These are phyloP conservation scores for Anthracocystis walkeri DNA, from an alignment of 1,284 basidiomycete species.

Conservation along the genomic window DNA sequence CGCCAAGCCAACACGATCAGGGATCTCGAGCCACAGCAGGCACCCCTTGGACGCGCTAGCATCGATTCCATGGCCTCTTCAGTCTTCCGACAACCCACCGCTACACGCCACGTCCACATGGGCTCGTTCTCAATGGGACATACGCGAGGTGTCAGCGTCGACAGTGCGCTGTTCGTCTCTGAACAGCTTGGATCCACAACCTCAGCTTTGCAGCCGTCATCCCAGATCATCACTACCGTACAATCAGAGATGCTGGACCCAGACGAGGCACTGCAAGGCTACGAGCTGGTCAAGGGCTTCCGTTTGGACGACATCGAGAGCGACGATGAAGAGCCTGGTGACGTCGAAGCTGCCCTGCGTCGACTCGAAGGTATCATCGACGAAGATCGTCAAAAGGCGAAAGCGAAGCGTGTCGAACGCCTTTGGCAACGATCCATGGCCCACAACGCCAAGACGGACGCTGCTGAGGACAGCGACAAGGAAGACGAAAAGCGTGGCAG, in stretches of 20 bases:
- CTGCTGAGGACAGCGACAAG: neutral
- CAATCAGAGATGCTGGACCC: slow-evolving; percentile 63
- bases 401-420: slow-evolving; percentile 53
- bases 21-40: slow-evolving; percentile 42
- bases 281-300: slow-evolving; percentile 66
- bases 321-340: slow-evolving; percentile 63
- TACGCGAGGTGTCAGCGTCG: slow-evolving; percentile 35
- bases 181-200: slow-evolving; percentile 14
- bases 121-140: slow-evolving; percentile 34
- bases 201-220: slow-evolving; percentile 12
- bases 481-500: slow-evolving; percentile 9
- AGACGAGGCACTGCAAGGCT: slow-evolving; percentile 62
- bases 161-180: slow-evolving; percentile 22
- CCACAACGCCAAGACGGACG: slow-evolving; percentile 31
- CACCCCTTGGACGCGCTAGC: slow-evolving; percentile 36
- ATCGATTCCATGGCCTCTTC: slow-evolving; percentile 55
- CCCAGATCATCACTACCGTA: slow-evolving; percentile 52
- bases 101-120: slow-evolving; percentile 21
- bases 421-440: slow-evolving; percentile 55
- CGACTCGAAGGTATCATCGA: slow-evolving; percentile 65
- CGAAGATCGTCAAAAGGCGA: slow-evolving; percentile 56
- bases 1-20: slow-evolving; percentile 59
- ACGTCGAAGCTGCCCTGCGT: slow-evolving; percentile 62
- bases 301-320: slow-evolving; percentile 56
- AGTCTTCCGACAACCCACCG: slow-evolving; percentile 24